Conservation (phyloP, 2,329 filamentous ascomycete genomes). For the Thermomyces lanuginosus region DNA sequence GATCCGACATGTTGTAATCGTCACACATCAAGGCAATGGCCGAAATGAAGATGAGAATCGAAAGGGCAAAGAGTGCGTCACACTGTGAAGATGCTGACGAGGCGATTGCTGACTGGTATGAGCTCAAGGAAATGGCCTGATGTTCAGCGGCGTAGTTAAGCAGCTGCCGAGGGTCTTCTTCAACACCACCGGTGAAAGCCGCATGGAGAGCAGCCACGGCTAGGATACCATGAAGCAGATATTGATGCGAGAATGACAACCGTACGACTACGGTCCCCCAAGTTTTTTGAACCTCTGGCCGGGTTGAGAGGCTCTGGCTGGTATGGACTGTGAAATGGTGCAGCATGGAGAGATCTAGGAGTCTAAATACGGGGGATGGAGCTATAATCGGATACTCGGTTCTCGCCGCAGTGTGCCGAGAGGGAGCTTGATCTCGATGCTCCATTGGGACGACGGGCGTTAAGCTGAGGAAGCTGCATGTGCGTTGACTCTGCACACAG, state of each 20-base stretch:
- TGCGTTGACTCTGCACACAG: slow-evolving; percentile 5
- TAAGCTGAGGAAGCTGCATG: slow-evolving; percentile 6
- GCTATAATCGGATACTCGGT: neutral
- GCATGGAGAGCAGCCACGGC: slow-evolving; percentile 14
- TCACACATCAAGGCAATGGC: slow-evolving; percentile 3
- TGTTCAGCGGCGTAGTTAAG: slow-evolving; percentile 4
- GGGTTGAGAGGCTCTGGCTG: slow-evolving; percentile 6
- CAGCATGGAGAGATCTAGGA: slow-evolving; percentile 22
- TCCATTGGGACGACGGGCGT: slow-evolving; percentile 4
- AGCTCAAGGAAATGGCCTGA: slow-evolving; percentile 4
- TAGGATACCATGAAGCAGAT: slow-evolving; percentile 14
- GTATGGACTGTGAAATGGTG: slow-evolving; percentile 20
- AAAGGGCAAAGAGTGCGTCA: slow-evolving; percentile 5
- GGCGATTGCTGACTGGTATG: slow-evolving; percentile 4
- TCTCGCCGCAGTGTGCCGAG: slow-evolving; percentile 1
- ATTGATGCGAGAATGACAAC: slow-evolving; percentile 13
- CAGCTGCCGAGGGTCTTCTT: slow-evolving; percentile 2
- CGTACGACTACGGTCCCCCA: slow-evolving; percentile 13
- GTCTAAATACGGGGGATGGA: slow-evolving; percentile 4
- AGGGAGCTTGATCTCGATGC: neutral
- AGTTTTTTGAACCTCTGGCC: slow-evolving; percentile 8
- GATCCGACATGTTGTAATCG: slow-evolving; percentile 1
- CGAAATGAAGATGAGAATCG: slow-evolving; percentile 3
- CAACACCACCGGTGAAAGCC: slow-evolving; percentile 1
- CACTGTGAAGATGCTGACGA: slow-evolving; percentile 1